phyloP scores from a whole-genome alignment of 257 asterid genomes.

The Eucommia ulmoides region DNA sequence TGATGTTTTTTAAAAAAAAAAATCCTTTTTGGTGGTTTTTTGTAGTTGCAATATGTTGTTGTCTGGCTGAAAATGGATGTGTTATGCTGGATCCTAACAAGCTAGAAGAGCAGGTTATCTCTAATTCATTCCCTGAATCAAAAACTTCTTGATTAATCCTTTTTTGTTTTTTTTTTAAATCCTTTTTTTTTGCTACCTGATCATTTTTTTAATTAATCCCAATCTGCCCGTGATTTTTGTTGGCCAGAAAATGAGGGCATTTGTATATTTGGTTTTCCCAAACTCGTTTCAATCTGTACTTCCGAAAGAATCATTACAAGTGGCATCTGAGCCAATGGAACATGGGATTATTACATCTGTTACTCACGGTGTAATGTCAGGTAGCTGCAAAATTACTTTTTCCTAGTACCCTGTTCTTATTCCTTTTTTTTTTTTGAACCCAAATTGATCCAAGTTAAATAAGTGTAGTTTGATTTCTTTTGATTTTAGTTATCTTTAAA shows the following conservation, averaged over 20 bases:
- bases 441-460: background rate
- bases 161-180: no score
- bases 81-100: constrained; percentile 69
- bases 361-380: constrained; percentile 74
- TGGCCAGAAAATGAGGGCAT: constrained; percentile 74
- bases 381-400: constrained; percentile 28
- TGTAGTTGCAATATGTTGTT: constrained; percentile 68
- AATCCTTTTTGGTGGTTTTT: constrained; percentile 4
- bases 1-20: no score
- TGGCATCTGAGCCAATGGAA: constrained; percentile 26
- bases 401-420: background rate
- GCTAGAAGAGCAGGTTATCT: constrained; percentile 91
- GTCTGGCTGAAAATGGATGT: constrained; percentile 49
- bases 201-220: no score
- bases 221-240: background rate
- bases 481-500: no score
- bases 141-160: no score
- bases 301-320: constrained; percentile 33
- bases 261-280: constrained; percentile 63
- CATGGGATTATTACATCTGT: constrained; percentile 65
- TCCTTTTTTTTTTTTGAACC: background rate
- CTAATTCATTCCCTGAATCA: no score
- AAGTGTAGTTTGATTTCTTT: background rate
- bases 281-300: constrained; percentile 47
- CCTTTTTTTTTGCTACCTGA: no score